Evolutionary conservation across 164 flowering plant species (phyloP).

Genomic region (Kalanchoe fedtschenkoi): DNA sequence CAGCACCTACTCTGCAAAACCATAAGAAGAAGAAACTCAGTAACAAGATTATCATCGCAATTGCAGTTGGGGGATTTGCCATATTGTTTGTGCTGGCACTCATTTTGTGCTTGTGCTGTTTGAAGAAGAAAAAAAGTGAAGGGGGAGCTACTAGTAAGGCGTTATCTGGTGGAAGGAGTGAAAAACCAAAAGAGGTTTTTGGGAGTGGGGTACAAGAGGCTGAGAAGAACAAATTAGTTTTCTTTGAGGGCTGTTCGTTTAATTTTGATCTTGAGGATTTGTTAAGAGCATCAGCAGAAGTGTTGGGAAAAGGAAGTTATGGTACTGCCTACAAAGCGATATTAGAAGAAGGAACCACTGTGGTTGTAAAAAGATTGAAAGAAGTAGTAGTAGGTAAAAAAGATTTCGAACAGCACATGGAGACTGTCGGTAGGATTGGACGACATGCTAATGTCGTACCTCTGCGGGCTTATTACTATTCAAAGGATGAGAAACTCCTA

Average conservation of each 20-base stretch:
- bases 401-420: constrained; percentile 62
- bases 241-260: constrained; percentile 39
- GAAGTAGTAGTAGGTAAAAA: constrained; percentile 43
- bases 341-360: constrained; percentile 44
- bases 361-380: constrained; percentile 50
- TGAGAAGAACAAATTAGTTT: constrained; percentile 57
- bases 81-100: constrained; percentile 26
- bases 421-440: constrained; percentile 30
- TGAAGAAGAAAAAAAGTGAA: constrained; percentile 25
- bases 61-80: constrained; percentile 46
- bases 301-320: constrained; percentile 63
- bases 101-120: constrained; percentile 24
- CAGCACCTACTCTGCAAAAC: constrained; percentile 14
- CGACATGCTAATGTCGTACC: constrained; percentile 42
- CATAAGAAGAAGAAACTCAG: constrained; percentile 25
- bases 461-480: constrained; percentile 54
- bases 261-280: constrained; percentile 63
- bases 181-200: constrained; percentile 56
- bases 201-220: constrained; percentile 75
- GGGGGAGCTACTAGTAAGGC: constrained; percentile 30
- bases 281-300: constrained; percentile 75
- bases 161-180: constrained; percentile 31
- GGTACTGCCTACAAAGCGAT: constrained; percentile 72
- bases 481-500: constrained; percentile 63
- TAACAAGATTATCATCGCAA: constrained; percentile 37